Base-by-base conservation (phyloP, 1,139 yeast species). In the Oligophagozyma castellii region DNA sequence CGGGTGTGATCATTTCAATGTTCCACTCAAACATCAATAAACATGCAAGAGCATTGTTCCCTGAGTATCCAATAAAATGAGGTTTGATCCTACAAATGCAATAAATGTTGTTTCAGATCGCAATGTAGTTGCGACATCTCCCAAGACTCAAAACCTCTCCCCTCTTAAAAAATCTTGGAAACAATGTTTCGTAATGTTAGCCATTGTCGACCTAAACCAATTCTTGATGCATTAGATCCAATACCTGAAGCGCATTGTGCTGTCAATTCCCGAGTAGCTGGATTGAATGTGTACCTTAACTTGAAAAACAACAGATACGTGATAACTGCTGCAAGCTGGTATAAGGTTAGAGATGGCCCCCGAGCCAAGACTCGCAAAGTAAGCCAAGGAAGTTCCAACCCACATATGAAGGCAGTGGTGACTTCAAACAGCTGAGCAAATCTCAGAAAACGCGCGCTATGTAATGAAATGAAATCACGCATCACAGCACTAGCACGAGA, bases 281-380 rank as follows among this genome's bases (percentile, higher is more conserved):
- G 42, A 23, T 39, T 45, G 21, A 42, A 46, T 14, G 32, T 19
- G 31, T 33, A 47, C 21, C 54, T 37, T 23, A 48, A 31, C 31
- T 48, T 45, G 40, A 48, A 47, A 27, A 49, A 48, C 35, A 37
- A 37, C 13, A 44, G 26, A 35, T 48, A 48, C 1, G 36, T 28
- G n/a, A 39, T 10, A 5, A 36, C 26, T 1, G 46, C 43, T 2
- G 39, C 10, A 5, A 41, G 19, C 36, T 14, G 37, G 24, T 10
- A 44, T 14, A 16, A 30, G 32, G 14, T 27, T 27, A 5, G 25
- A 12, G 16, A 33, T 30, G 27, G 39, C 29, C 5, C 33, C 12
- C 12, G 12, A 12, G 30, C 15, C 22, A 21, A 12, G 31, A 32
- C n/a, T 2, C 49, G 51, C 21, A 47, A 25, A 5, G 29, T 30